Base-by-base conservation (phyloP, 192 early-diverging fungal genomes). In the Entomortierella chlamydospora region DNA sequence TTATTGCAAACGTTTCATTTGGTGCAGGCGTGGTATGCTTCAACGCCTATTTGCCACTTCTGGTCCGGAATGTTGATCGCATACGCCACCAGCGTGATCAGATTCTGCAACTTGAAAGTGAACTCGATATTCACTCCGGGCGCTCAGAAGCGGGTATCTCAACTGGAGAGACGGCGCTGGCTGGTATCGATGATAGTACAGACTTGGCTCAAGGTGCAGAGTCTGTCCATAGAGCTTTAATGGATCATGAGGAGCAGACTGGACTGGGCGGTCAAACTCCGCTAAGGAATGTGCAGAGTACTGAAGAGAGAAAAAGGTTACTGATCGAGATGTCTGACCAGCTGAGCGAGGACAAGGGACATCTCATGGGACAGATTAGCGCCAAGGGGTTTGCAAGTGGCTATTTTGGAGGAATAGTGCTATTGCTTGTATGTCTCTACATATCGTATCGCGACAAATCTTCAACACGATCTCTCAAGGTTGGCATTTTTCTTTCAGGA, bases 1-100 rank as follows among this genome's bases (percentile, higher is more conserved):
- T 85, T 28, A 67, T 84, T 12, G 81, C 72, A 13, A 85, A 83
- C 41, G 79, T 88, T 10, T 73, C 69, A 33, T 88, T 85, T 73
- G 87, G 87, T 0, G 82, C 78, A 13, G 57, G 80, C 13, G 63
- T 84, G 7, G 87, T 88, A 10, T 88, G 83, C 50, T 86, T 85
- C 61, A 85, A 88, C 33, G 83, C 82, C 12, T 88, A 83, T 58
- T 61, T 88, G 54, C 87, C 86, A 15, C 68, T 87, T 4, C 61
- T 85, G 47, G 80, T 82, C 29, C 58, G 82, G 33, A 83, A 82
- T 61, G 45, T 81, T 25, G 64, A 65, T 15, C 64, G 70, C 18
- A 41, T 81, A 10, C 64, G 73, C 17, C 34, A 8, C 18, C 65
- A 57, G 25, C 42, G 59, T 10, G 37, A 79, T 22, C 54, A 70